Evolutionary conservation across 2,329 filamentous ascomycete species (phyloP).

Genomic region (Cadophora sp.): DNA sequence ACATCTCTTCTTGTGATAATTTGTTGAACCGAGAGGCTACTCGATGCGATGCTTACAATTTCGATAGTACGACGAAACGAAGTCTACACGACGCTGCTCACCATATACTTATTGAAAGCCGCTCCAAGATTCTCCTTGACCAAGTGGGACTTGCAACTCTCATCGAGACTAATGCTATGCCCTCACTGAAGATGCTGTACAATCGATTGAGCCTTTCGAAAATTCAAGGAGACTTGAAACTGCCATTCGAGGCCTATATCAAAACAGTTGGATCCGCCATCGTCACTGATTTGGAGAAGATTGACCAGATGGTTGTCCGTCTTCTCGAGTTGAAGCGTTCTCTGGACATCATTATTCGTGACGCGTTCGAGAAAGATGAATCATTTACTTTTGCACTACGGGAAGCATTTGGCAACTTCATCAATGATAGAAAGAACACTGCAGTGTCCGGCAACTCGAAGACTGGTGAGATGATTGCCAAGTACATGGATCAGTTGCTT

Average conservation of each 20-base stretch:
- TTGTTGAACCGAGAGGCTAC: constrained; percentile 76
- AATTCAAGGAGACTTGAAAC: constrained; percentile 72
- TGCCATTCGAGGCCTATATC: constrained; percentile 82
- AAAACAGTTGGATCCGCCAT: constrained; percentile 76
- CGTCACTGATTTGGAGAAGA: constrained; percentile 78
- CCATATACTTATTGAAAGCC: constrained; percentile 71
- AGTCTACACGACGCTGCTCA: constrained; percentile 78
- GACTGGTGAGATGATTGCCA: constrained; percentile 98
- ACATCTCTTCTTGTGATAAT: constrained; percentile 72
- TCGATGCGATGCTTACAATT: constrained; percentile 79
- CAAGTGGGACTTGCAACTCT: constrained; percentile 73
- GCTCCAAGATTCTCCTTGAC: constrained; percentile 71
- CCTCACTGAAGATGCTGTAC: constrained; percentile 79
- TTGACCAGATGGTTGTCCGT: constrained; percentile 85
- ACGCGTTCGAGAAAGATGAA: constrained; percentile 80
- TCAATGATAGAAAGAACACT: constrained; percentile 83
- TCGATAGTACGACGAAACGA: constrained; percentile 84
- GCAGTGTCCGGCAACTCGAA: constrained; percentile 83
- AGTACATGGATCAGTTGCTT: constrained; percentile 90
- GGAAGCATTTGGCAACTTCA: constrained; percentile 87
- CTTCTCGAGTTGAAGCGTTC: constrained; percentile 81
- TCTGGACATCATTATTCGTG: constrained; percentile 77
- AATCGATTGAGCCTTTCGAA: constrained; percentile 74
- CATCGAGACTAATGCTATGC: constrained; percentile 71
- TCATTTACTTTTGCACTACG: constrained; percentile 78